Conservation (phyloP, 345 rosid species). For the Eucalyptus erythrocorys region DNA sequence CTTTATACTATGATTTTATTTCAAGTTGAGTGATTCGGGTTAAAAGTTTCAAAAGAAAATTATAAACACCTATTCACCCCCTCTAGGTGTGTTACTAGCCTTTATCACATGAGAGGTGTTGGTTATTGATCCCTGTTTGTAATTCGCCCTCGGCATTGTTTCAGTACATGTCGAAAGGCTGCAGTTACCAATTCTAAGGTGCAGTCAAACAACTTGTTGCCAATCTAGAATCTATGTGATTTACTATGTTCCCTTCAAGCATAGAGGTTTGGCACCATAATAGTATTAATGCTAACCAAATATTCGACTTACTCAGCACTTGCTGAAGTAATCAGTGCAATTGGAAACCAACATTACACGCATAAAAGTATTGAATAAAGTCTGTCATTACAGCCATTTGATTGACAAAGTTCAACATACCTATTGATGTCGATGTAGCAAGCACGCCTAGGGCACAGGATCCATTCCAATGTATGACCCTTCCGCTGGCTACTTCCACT, state of each 20-base stretch:
- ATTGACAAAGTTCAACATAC: slow-evolving; percentile 15
- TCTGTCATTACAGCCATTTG: neutral
- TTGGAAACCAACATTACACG: neutral
- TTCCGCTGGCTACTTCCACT: slow-evolving; percentile 85
- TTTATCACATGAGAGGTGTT: neutral
- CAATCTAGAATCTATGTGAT: neutral
- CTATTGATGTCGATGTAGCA: slow-evolving; percentile 92
- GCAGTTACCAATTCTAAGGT: neutral
- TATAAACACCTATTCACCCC: no score
- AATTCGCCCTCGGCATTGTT: neutral
- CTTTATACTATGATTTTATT: no score
- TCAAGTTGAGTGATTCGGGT: no score
- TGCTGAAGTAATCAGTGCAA: neutral
- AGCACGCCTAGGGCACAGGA: slow-evolving; percentile 89
- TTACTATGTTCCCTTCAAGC: neutral
- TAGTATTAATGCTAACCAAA: neutral
- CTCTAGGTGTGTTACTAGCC: no score
- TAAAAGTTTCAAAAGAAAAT: no score
- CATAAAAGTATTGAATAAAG: neutral
- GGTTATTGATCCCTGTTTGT: neutral
- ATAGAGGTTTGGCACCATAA: neutral
- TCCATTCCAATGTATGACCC: slow-evolving; percentile 85
- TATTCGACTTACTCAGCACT: neutral
- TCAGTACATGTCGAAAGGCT: neutral
- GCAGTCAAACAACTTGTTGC: neutral